Evolutionary conservation across 805 yeast genomes (phyloP), one percentile per base, ranked within the genome.

Genomic region (Yarrowia deformans): DNA sequence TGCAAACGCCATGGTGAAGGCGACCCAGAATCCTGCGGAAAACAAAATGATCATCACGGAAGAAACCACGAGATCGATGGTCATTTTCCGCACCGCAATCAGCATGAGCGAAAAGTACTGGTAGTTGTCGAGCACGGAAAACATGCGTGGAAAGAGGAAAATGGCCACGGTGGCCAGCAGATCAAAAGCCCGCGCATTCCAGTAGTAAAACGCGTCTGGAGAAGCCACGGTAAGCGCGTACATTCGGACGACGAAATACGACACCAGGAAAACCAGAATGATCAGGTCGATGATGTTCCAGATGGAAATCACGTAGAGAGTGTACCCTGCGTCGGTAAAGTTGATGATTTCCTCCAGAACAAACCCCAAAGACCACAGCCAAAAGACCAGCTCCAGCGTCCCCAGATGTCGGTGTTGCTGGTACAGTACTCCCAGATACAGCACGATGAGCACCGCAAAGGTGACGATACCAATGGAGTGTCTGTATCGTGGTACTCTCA

Each of bases 21-120:
- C 83, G 32, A 85, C 81, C 79, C 85, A 85, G 72, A 85, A 85
- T 1, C 88, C 88, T 54, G 83, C 79, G 1, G 84, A 83, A 72
- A 85, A 80, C 48, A 85, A 80, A n/a, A 82, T 74, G 60, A 85
- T 83, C 48, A 85, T 79, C 50, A 83, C 77, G 72, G 84, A 81
- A 70, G 85, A 78, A 35, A 85, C 85, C 48, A 83, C 73, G 71
- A 85, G 80, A 70, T 84, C 86, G 74, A 83, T 79, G 58, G 81
- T 75, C 88, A 85, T 85, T 71, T 80, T 79, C 60, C 84, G 80
- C 52, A 84, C 81, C n/a, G 86, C 80, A 37, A 85, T 77, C 32
- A 85, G 79, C 71, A 85, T 83, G 75, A 84, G 77, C 69, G 85
- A 82, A 77, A 85, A 85, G 69, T 84, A 83, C 67, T 82, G 82